A percentile compares a stretch with the other conserved stretches of the same genome.
These are phyloP conservation scores for Psilocybe tampanensis DNA, from an alignment of 768 basidiomycete species.

Conservation along the genomic window DNA sequence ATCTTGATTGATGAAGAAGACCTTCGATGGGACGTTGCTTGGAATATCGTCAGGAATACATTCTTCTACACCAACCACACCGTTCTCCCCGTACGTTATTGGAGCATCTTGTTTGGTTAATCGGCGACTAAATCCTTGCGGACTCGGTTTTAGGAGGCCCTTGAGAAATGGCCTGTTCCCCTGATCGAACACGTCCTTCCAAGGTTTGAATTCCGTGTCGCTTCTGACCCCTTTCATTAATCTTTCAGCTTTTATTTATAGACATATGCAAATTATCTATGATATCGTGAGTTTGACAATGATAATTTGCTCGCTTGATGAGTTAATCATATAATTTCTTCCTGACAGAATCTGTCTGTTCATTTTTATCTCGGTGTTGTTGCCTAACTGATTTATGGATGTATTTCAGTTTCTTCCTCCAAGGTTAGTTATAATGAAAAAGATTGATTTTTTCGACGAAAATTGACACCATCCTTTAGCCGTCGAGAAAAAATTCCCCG, in stretches of 20 bases:
- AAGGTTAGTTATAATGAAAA: conserved; percentile 45
- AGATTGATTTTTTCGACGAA: too few relatives aligned
- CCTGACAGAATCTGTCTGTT: conserved; percentile 53
- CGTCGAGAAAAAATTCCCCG: conserved; percentile 90
- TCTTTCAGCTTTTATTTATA: conserved; percentile 17
- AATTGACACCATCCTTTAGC: conserved; percentile 37
- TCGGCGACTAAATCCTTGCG: not conserved
- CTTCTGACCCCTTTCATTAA: not conserved
- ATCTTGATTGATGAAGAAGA: conserved; percentile 93
- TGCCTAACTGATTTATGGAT: not conserved
- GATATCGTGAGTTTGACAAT: conserved; percentile 62
- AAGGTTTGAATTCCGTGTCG: conserved; percentile 40
- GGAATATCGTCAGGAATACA: conserved; percentile 86
- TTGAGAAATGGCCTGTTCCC: conserved; percentile 93
- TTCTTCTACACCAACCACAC: conserved; percentile 98
- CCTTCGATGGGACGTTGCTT: conserved; percentile 78
- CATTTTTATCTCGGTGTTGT: not conserved
- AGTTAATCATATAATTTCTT: conserved; percentile 7
- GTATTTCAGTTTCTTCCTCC: conserved; percentile 58
- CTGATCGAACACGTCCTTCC: conserved; percentile 86
- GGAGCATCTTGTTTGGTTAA: not conserved
- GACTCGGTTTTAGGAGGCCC: conserved; percentile 56
- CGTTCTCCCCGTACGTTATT: conserved; percentile 71
- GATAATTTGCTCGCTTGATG: not conserved
- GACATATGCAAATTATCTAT: conserved; percentile 91